phyloP scores from a whole-genome alignment of 306 rosid genomes.

The Neltuma alba region DNA sequence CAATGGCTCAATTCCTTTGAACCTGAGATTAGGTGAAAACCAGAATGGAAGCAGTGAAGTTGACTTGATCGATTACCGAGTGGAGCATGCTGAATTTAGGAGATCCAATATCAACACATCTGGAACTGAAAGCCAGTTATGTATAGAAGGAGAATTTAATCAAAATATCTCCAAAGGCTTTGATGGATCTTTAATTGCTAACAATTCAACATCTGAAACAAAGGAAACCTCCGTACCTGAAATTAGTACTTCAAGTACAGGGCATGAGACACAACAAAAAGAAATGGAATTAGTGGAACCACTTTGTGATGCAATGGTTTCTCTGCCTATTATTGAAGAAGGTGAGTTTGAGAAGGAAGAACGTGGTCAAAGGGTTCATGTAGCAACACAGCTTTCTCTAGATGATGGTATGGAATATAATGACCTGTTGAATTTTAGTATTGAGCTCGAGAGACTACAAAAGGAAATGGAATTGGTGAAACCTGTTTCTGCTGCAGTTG shows the following conservation, averaged over 20 bases:
- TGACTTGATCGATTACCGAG: constrained; percentile 39
- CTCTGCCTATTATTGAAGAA: constrained; percentile 37
- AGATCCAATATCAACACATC: constrained; percentile 12
- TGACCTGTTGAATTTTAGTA: not conserved
- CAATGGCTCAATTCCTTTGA: constrained; percentile 19
- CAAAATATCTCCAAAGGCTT: constrained; percentile 31
- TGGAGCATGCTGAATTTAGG: constrained; percentile 39
- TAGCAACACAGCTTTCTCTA: constrained; percentile 22
- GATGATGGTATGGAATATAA: constrained; percentile 29
- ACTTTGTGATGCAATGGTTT: constrained; percentile 27
- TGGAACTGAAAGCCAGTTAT: constrained; percentile 30
- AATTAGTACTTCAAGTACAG: constrained; percentile 26
- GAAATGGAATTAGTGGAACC: constrained; percentile 37
- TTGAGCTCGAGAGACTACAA: constrained; percentile 27
- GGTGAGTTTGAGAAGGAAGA: constrained; percentile 41
- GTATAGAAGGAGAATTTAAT: constrained; percentile 26
- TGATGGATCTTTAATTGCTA: constrained; percentile 24
- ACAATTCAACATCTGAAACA: constrained; percentile 30
- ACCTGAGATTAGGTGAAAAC: constrained; percentile 32
- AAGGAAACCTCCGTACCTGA: not conserved
- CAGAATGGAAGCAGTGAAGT: constrained; percentile 37
- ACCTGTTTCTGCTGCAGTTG: constrained; percentile 28
- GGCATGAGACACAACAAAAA: constrained; percentile 30
- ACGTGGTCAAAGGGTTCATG: constrained; percentile 35
- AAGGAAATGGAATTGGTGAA: constrained; percentile 40